Conservation (phyloP, 306 rosid genomes). For the Luffa acutangula region DNA sequence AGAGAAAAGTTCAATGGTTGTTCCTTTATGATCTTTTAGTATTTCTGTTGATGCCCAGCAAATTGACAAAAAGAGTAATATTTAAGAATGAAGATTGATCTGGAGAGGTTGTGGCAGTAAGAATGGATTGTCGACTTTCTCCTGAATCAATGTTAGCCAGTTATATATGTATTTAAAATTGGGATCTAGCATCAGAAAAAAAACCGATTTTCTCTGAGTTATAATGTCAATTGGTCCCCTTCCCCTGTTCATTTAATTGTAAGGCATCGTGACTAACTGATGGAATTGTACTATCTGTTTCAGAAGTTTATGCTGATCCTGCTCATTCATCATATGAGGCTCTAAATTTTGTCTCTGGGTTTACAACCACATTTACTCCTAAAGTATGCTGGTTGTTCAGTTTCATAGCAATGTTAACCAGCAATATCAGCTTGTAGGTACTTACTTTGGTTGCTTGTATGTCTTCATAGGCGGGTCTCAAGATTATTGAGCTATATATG, state of each 20-base stretch:
- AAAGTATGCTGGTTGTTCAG: conserved; percentile 33
- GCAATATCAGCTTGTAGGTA: not conserved
- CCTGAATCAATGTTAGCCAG: not conserved
- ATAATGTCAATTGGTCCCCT: not conserved
- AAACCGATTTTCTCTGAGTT: not conserved
- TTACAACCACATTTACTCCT: conserved; percentile 71
- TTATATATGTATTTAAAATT: not conserved
- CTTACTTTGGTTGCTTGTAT: conserved; percentile 18
- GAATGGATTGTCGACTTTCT: not conserved
- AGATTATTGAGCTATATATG: conserved; percentile 65
- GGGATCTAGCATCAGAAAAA: not conserved
- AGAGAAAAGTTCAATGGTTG: not conserved
- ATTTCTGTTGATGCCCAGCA: not conserved
- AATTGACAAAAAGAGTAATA: not conserved
- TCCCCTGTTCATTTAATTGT: not conserved
- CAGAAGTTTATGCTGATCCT: conserved; percentile 87
- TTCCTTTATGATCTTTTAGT: not conserved
- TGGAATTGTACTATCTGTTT: conserved; percentile 12
- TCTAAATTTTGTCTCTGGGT: conserved; percentile 65
- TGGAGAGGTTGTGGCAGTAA: not conserved
- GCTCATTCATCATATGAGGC: conserved; percentile 73
- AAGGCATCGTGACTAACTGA: not conserved
- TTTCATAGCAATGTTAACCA: not conserved
- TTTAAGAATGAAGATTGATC: not conserved
- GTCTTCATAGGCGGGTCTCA: conserved; percentile 65